Base-by-base conservation (phyloP, 2,329 filamentous ascomycete species). In the Fusarium sp. region DNA sequence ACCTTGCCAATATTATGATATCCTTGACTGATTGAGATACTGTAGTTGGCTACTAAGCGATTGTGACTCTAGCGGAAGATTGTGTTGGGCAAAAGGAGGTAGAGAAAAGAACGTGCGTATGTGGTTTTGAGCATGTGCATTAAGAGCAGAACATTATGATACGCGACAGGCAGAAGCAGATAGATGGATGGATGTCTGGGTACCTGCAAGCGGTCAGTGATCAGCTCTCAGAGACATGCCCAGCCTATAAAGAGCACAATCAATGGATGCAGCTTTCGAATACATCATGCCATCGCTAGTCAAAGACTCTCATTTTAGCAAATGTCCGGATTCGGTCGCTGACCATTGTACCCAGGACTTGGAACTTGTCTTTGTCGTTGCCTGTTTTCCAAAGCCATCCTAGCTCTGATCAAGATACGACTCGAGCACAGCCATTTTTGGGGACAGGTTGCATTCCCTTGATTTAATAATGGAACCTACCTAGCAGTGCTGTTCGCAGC, bases 401-500 rank as follows among this genome's bases (percentile, higher is more conserved):
- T 52, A 54, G 61, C 44, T 62, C 50, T 40, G 30, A 46, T 49
- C 58, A 60, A 40, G 44, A 70, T 67, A 58, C 57, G 53, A 69
- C 65, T 56, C 52, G 41, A 61, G 54, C 41, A 62, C 60, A 57
- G 57, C 52, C 58, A 55, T 65, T 72, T 55, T 70, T 66, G 60
- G 71, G 72, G 65, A 72, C 67, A 74, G 70, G 65, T 73, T 74
- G 70, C 72, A 74, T 74, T 74, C 72, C 72, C 67, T 72, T 33
- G 49, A 57, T 52, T 41, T 52, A 42, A 67, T 63, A 70, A 45
- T 67, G 59, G 61, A 62, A 62, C 61, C 60, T 68, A 62, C 61
- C 60, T 68, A 30, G 52, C n/a, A 58, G 49, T 31, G 50, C 51
- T 56, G 65, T 53, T 46, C 62, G 42, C 61, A 58, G 67, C 40